Conservation (phyloP, 2,329 filamentous ascomycete genomes). For the Fusarium protoensiforme region DNA sequence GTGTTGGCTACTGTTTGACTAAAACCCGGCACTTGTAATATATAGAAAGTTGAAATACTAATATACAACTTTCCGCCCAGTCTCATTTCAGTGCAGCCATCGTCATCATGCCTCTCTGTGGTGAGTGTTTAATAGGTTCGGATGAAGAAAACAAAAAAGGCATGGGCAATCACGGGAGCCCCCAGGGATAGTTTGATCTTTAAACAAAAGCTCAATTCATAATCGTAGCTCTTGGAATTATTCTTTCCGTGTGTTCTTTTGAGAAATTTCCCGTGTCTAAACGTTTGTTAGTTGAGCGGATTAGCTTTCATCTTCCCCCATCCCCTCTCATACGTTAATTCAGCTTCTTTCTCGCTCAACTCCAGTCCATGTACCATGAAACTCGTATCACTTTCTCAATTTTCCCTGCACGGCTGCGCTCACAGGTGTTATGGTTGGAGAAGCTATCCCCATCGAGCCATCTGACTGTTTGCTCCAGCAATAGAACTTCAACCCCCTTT, state of each 20-base stretch:
- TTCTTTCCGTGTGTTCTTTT: background rate
- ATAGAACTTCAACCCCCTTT: background rate
- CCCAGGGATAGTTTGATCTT: background rate
- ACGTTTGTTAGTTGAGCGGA: background rate
- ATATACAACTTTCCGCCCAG: background rate
- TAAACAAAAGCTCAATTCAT: background rate
- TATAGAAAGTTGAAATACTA: background rate
- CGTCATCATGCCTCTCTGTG: background rate
- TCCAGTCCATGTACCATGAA: background rate
- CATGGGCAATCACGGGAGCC: background rate
- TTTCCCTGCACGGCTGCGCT: background rate
- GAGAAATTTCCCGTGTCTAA: background rate
- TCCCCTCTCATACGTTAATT: background rate
- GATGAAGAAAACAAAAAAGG: background rate
- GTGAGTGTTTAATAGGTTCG: background rate
- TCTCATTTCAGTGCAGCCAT: background rate
- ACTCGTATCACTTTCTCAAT: background rate
- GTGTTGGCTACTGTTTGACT: background rate
- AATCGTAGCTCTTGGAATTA: background rate
- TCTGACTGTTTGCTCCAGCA: background rate
- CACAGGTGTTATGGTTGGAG: background rate
- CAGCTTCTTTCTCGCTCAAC: background rate
- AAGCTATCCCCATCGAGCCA: background rate
- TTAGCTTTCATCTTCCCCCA: background rate
- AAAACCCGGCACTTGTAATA: accelerated